A percentile compares a stretch with the other conserved stretches of the same genome.
These are phyloP conservation scores for Flaveria trinervia DNA, from an alignment of 129 eudicot species.

Conservation along the genomic window DNA sequence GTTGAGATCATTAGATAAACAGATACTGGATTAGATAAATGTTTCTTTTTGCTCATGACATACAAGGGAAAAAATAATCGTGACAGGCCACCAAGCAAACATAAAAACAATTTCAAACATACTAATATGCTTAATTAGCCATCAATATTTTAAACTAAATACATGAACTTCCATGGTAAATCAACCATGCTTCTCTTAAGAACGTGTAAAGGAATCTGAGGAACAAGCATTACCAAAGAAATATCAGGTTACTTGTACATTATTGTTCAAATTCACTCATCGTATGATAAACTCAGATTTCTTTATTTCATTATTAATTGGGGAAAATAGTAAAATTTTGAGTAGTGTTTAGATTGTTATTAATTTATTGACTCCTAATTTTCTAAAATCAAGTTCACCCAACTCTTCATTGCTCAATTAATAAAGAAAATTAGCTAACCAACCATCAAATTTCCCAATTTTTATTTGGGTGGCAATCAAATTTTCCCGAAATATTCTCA, in stretches of 20 bases:
- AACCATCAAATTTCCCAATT: neutral
- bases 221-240: neutral
- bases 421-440: constrained; percentile 18
- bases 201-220: neutral
- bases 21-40: neutral
- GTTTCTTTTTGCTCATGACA: neutral
- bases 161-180: neutral
- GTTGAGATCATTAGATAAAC: neutral
- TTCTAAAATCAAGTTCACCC: constrained; percentile 1
- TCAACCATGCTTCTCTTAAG: constrained; percentile 12
- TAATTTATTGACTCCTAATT: constrained; percentile 1
- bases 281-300: too few species aligned
- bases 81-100: neutral
- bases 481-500: neutral
- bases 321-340: constrained; percentile 17
- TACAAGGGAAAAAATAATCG: neutral
- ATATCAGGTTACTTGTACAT: too few species aligned
- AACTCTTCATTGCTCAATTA: constrained; percentile 2
- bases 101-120: neutral
- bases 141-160: neutral
- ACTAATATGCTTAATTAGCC: neutral
- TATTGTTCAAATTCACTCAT: too few species aligned
- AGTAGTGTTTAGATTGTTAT: neutral
- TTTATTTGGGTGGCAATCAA: neutral
- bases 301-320: neutral